phyloP scores from a whole-genome alignment of 768 basidiomycete genomes.

The Naganishia vaughanmartiniae region DNA sequence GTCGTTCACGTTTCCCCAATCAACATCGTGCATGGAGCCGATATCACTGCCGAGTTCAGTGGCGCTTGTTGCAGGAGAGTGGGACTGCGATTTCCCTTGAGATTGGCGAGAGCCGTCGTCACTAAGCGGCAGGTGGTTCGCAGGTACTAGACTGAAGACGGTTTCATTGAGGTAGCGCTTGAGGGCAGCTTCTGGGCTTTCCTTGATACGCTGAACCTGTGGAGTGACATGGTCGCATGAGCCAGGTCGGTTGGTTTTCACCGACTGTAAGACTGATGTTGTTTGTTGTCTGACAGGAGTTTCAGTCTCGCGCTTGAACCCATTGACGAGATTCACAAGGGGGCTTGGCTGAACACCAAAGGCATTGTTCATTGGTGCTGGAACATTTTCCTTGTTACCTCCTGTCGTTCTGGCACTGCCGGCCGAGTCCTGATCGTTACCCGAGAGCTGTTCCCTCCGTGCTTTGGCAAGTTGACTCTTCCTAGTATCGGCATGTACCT shows the following conservation, averaged over 20 bases:
- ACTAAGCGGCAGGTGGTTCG: constrained; percentile 39
- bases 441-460: constrained; percentile 33
- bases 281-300: constrained; percentile 17
- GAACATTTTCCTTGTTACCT: constrained; percentile 13
- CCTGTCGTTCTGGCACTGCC: not conserved
- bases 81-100: not conserved
- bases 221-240: constrained; percentile 15
- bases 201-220: not conserved
- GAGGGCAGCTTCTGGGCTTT: constrained; percentile 24
- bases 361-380: not conserved
- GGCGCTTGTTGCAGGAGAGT: constrained; percentile 7
- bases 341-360: not conserved
- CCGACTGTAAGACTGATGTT: constrained; percentile 33
- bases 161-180: constrained; percentile 18
- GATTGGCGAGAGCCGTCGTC: constrained; percentile 35
- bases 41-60: constrained; percentile 24
- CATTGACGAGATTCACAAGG: not conserved
- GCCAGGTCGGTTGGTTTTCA: constrained; percentile 25
- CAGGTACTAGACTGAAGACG: constrained; percentile 30
- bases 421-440: constrained; percentile 22
- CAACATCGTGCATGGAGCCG: constrained; percentile 30
- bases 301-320: not conserved
- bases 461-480: constrained; percentile 31
- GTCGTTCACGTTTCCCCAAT: constrained; percentile 8
- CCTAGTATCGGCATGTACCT: constrained; percentile 36